These are phyloP conservation scores for Ascochyta fabae DNA, from an alignment of 2,329 filamentous ascomycete genomes.

Conservation along the genomic window DNA sequence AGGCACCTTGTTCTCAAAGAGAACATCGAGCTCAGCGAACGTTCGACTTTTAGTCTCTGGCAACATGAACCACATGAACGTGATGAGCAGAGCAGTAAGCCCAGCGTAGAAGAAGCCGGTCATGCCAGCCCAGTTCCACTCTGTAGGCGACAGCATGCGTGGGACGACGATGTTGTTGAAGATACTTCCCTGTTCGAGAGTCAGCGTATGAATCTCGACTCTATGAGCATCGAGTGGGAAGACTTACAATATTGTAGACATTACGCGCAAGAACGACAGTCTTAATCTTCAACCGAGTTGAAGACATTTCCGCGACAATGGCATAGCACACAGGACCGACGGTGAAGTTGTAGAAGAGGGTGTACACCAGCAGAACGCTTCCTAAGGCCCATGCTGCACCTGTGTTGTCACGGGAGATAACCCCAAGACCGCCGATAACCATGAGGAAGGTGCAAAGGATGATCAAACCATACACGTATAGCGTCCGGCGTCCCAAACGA, in stretches of 20 bases:
- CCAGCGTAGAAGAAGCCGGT: slow-evolving; percentile 84
- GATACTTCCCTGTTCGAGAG: slow-evolving; percentile 55
- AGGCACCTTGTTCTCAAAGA: slow-evolving; percentile 41
- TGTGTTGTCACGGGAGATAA: slow-evolving; percentile 55
- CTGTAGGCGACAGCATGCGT: slow-evolving; percentile 49
- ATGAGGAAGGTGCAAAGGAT: slow-evolving; percentile 35
- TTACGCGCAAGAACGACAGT: slow-evolving; percentile 84
- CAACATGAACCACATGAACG: slow-evolving; percentile 68
- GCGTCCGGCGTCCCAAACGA: slow-evolving; percentile 35
- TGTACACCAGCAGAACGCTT: slow-evolving; percentile 36
- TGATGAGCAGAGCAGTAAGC: slow-evolving; percentile 68
- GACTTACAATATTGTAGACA: slow-evolving; percentile 66
- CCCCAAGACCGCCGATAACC: slow-evolving; percentile 79
- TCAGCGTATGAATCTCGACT: slow-evolving; percentile 64
- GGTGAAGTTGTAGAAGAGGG: slow-evolving; percentile 80
- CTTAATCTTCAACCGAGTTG: slow-evolving; percentile 83
- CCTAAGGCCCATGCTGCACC: slow-evolving; percentile 52
- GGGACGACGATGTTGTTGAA: slow-evolving; percentile 80
- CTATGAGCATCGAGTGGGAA: slow-evolving; percentile 82
- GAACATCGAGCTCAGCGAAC: slow-evolving; percentile 49
- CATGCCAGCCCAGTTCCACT: slow-evolving; percentile 80
- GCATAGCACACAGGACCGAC: slow-evolving; percentile 91
- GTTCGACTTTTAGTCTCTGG: slow-evolving; percentile 49
- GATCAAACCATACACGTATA: slow-evolving; percentile 9
- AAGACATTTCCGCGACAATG: slow-evolving; percentile 81